Evolutionary conservation across 257 asterid species (phyloP), one percentile per base, ranked within the genome.

Genomic region (Fraxinus americana): DNA sequence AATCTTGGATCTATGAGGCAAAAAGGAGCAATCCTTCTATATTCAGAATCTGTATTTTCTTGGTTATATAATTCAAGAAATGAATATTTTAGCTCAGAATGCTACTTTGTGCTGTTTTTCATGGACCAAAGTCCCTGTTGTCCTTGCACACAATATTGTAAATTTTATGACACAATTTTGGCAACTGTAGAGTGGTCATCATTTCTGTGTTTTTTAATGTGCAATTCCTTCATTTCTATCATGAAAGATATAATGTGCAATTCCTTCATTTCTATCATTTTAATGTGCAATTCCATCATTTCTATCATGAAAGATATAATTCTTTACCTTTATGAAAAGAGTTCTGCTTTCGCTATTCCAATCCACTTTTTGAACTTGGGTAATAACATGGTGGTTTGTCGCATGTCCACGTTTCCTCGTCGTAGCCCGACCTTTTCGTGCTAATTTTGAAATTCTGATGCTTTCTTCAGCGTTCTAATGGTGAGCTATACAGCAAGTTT

Each of bases 151-250:
- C 27, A 25, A 7, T 63, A 63, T 59, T 63, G 69, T 63, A 63
- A 11, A 63, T 27, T 63, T 19, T 63, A 25, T 12, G 69, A 63
- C 69, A 63, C n/a, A 63, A 63, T 63, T 63, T 63, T 63, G 69
- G 69, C 69, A 63, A 63, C n/a, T 63, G 69, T 63, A 63, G 36
- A 63, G 52, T 5, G 3, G 30, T 63, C 34, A 10, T 63, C 69
- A 27, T 63, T 63, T 63, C 9, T 27, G 16, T 63, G 30, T 63
- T 63, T 63, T 27, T 32, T 1, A 17, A 63, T 59, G 19, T 63
- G 17, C 30, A 12, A 27, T 12, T 63, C 17, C 35, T 27, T 63
- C 69, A 9, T 63, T 63, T 63, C 69, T 21, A 61, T 21, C 34
- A 9, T 57, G 14, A 25, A 63, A 25, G 34, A 27, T 23, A 10